Conservation (phyloP, 331 rosid genomes). For the Quercus tomentella region DNA sequence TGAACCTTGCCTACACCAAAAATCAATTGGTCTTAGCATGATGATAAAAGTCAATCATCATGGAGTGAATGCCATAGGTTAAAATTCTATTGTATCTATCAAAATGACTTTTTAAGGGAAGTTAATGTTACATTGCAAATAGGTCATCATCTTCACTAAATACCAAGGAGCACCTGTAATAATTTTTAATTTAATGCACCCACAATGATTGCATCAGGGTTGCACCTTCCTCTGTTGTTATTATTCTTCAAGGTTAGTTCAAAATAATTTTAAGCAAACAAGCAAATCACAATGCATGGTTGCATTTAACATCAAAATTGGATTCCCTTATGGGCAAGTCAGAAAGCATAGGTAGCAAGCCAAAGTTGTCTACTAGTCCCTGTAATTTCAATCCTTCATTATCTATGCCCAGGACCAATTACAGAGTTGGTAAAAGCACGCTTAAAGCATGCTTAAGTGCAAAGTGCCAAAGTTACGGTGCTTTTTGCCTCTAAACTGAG, state of each 20-base stretch:
- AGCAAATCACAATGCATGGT: neutral
- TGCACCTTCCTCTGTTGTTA: neutral
- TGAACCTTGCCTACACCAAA: no score
- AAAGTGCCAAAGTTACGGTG: no score
- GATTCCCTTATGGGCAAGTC: neutral
- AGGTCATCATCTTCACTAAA: neutral
- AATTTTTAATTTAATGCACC: neutral
- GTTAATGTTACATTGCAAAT: neutral
- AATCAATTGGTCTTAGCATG: no score
- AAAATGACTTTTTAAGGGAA: neutral
- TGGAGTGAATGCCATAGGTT: no score
- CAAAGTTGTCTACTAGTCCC: neutral
- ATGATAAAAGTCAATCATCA: no score
- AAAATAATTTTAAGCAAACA: neutral
- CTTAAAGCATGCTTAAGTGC: no score
- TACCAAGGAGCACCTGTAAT: neutral
- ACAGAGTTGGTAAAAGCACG: no score
- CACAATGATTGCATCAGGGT: neutral
- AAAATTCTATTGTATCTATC: no score
- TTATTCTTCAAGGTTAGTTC: slow-evolving; percentile 6
- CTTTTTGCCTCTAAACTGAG: no score
- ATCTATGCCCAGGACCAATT: neutral
- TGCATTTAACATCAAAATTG: neutral
- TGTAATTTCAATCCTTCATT: neutral
- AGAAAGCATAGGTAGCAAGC: neutral